Evolutionary conservation across 1,284 basidiomycete genomes (phyloP).

Genomic region (Puccinia sorghi): DNA sequence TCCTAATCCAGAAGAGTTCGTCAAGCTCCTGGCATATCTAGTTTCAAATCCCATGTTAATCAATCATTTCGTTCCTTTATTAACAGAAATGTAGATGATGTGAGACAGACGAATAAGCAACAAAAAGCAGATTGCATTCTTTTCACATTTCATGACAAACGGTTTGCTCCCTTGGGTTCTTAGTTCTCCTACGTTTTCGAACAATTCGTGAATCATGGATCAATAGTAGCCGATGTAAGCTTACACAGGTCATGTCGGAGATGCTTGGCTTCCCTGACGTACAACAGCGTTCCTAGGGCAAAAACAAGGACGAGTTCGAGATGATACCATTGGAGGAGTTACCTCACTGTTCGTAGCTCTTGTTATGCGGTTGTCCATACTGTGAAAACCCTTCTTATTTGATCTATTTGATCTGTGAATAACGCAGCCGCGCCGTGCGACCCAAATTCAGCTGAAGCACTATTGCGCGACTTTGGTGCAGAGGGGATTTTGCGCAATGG

Average conservation of each 20-base stretch:
- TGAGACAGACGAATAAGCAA: neutral
- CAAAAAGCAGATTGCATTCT: neutral
- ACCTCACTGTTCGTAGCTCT: conserved; percentile 3
- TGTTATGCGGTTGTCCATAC: neutral
- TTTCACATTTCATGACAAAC: neutral
- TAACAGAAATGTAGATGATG: conserved; percentile 11
- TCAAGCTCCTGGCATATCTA: neutral
- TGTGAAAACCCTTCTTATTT: neutral
- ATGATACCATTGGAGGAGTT: neutral
- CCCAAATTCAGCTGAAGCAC: conserved; percentile 17
- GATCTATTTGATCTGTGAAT: neutral
- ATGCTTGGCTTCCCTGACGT: neutral
- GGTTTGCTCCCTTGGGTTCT: neutral
- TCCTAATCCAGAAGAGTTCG: conserved; percentile 22
- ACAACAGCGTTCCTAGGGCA: neutral
- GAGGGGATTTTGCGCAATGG: conserved; percentile 5
- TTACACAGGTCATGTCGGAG: neutral
- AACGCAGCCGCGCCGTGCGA: conserved; percentile 1
- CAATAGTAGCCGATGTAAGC: conserved; percentile 10
- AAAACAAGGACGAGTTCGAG: conserved; percentile 8
- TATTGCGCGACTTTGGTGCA: conserved; percentile 16
- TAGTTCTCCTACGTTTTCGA: conserved; percentile 25
- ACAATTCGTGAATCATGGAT: neutral
- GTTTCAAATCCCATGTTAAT: neutral
- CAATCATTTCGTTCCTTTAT: neutral